phyloP scores from a whole-genome alignment of 2,329 filamentous ascomycete genomes.

The Emergomyces orientalis region DNA sequence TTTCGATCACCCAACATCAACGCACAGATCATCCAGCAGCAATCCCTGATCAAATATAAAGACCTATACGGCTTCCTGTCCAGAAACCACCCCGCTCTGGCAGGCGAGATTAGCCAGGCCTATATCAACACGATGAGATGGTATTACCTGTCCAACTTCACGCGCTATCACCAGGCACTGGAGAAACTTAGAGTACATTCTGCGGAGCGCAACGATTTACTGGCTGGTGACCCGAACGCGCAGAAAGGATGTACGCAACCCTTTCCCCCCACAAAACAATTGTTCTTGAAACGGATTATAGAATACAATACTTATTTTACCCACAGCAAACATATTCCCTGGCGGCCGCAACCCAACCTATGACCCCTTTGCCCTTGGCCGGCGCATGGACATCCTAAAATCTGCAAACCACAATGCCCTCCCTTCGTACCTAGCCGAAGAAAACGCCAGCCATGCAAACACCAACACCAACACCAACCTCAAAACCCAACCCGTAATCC shows the following conservation, averaged over 20 bases:
- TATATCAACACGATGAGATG: constrained; percentile 98
- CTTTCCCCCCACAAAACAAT: too few relatives aligned
- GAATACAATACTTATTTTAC: constrained; percentile 11
- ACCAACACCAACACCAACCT: not conserved
- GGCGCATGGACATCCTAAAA: constrained; percentile 72
- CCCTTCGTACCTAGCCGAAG: constrained; percentile 82
- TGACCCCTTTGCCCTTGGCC: constrained; percentile 81
- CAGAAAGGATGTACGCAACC: constrained; percentile 46
- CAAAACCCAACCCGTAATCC: constrained; percentile 36
- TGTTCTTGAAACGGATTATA: constrained; percentile 3
- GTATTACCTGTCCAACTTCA: constrained; percentile 92
- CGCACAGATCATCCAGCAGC: constrained; percentile 91
- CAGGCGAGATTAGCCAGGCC: constrained; percentile 80
- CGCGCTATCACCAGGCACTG: constrained; percentile 72
- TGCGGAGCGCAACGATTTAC: constrained; percentile 71
- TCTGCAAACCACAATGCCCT: constrained; percentile 65
- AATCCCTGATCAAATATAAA: constrained; percentile 79
- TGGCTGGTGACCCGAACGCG: constrained; percentile 67
- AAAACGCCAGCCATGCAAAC: constrained; percentile 54
- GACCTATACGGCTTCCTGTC: constrained; percentile 80
- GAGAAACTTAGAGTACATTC: constrained; percentile 74
- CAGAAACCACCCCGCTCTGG: constrained; percentile 70
- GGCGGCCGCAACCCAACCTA: constrained; percentile 44
- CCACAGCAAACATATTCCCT: constrained; percentile 29
- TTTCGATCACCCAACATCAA: constrained; percentile 93